Evolutionary conservation across 129 eudicot species (phyloP), one percentile per base, ranked within the genome.

Genomic region (Erigeron canadensis): DNA sequence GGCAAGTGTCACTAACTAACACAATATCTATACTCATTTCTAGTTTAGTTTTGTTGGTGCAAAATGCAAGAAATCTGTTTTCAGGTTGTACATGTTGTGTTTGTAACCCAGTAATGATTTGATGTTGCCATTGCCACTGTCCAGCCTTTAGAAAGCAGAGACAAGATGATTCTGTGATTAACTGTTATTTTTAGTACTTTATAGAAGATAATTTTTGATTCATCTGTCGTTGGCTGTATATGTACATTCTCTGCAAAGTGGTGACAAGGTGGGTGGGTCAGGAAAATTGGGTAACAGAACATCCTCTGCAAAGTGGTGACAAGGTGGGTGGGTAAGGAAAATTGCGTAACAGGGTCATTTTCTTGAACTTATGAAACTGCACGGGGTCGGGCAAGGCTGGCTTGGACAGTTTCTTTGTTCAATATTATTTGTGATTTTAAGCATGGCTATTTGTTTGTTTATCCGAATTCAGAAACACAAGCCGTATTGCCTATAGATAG

Each of bases 1-100:
- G 61, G 82, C 68, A 72, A 73, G 79, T 69, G 53, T 54, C 58
- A 38, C 46, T 37, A 60, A 65, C 63, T 67, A 73, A 72, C 39
- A 38, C 43, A 68, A 17, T 41, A 28, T 38, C 12, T 51, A 13
- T 43, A 40, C 39, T 55, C 5, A 12, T 11, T 13, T 62, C 8
- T 62, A 10, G 7, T 37, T 62, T 69, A 16, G 48, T 23, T 23
- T 51, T 37, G 9, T 37, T 51, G 38, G 1, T 34, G 63, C 47
- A 69, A 67, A 67, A 67, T 46, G 61, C 61, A 67, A 67, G 57
- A n/a, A 67, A 67, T 50, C 60, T 23, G 48, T 67, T 15, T 15
- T 18, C 12, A 10, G 19, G 11, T 66, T 8, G 71, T 45, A 66
- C 19, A 22, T 16, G 54, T 19, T 7, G 61, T 16, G 1, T 1